Evolutionary conservation across 306 rosid species (phyloP).

Genomic region (Corylus avellana): DNA sequence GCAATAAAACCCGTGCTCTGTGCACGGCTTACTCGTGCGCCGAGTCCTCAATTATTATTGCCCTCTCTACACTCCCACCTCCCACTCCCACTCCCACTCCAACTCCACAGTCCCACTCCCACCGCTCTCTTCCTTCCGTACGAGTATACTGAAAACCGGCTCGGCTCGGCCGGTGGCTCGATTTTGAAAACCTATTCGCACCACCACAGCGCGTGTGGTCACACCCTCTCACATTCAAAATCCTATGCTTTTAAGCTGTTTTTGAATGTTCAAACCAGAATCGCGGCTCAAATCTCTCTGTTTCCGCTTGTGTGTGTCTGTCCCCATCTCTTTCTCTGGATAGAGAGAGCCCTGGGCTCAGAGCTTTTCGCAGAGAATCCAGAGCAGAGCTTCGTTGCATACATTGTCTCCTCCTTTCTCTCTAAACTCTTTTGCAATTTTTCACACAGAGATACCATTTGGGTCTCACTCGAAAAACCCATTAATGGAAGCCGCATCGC

Average conservation of each 20-base stretch:
- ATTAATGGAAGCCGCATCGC: slow-evolving; percentile 59
- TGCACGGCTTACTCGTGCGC: neutral
- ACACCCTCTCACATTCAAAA: slow-evolving; percentile 38
- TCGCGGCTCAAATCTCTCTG: slow-evolving; percentile 33
- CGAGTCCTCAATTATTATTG: slow-evolving; percentile 21
- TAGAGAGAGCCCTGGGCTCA: slow-evolving; percentile 6
- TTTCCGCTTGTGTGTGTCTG: neutral
- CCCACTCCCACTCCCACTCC: no score
- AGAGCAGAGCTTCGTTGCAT: slow-evolving; percentile 7
- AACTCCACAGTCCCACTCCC: neutral
- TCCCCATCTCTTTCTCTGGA: neutral
- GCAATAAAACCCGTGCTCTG: slow-evolving; percentile 17
- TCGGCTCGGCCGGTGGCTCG: neutral
- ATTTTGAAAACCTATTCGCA: neutral
- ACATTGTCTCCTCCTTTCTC: neutral
- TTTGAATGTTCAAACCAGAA: slow-evolving; percentile 38
- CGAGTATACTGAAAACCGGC: neutral
- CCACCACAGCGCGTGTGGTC: slow-evolving; percentile 29
- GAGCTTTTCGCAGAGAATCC: slow-evolving; percentile 11
- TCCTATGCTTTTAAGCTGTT: slow-evolving; percentile 2
- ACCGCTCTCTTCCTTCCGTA: neutral
- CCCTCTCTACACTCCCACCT: slow-evolving; percentile 12
- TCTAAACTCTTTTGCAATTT: slow-evolving; percentile 10
- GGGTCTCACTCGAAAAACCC: slow-evolving; percentile 40
- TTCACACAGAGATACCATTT: slow-evolving; percentile 40